Conservation (phyloP, 371 early-diverging fungal species). For the Mortierella sp. region DNA sequence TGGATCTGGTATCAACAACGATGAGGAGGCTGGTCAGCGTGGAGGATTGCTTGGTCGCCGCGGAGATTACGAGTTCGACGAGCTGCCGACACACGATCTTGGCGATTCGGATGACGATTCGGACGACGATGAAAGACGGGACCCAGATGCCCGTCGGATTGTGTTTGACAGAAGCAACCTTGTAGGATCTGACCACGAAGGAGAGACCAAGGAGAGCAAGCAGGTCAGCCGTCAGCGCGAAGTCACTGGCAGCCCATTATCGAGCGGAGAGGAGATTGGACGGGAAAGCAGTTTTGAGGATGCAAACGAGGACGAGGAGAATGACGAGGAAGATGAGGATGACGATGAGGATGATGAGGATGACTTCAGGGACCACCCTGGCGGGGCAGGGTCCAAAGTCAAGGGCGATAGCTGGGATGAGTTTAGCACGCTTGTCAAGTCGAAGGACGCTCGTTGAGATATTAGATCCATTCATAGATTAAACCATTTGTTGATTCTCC, state of each 20-base stretch:
- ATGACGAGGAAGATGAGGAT: constrained; percentile 57
- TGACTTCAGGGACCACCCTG: constrained; percentile 58
- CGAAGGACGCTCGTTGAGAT: constrained; percentile 24
- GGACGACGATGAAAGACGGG: constrained; percentile 50
- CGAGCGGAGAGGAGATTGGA: constrained; percentile 55
- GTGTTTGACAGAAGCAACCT: constrained; percentile 37
- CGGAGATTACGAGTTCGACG: constrained; percentile 54
- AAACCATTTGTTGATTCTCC: background rate
- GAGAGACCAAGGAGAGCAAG: constrained; percentile 40
- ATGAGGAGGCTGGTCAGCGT: constrained; percentile 49
- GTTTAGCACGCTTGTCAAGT: constrained; percentile 42
- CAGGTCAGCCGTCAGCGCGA: background rate
- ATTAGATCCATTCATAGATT: background rate
- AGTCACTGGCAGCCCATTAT: constrained; percentile 33
- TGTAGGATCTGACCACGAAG: constrained; percentile 22
- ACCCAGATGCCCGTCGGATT: constrained; percentile 25
- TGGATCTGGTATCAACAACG: constrained; percentile 23
- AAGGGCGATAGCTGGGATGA: constrained; percentile 51
- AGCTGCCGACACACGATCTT: constrained; percentile 48
- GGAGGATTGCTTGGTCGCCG: constrained; percentile 56
- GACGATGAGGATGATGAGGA: constrained; percentile 55
- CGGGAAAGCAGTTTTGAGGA: constrained; percentile 61
- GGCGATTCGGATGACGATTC: constrained; percentile 55
- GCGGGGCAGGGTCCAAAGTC: constrained; percentile 53
- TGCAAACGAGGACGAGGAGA: constrained; percentile 42